These are phyloP conservation scores for Xylogone sp. DNA, from an alignment of 2,329 filamentous ascomycete species.

Conservation along the genomic window DNA sequence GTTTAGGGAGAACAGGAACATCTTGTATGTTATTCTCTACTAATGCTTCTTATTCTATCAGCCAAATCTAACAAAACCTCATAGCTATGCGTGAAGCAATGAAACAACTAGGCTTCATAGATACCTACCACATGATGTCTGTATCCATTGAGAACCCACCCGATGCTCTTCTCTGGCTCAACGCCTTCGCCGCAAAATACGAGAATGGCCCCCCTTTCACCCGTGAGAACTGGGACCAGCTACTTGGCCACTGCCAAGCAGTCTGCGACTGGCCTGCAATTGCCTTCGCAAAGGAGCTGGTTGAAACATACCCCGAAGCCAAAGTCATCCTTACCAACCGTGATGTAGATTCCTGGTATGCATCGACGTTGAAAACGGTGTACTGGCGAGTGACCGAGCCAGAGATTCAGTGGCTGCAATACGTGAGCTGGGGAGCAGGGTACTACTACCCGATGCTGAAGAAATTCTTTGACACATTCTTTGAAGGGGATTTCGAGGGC, in stretches of 20 bases:
- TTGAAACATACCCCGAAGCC: constrained; percentile 68
- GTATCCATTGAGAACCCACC: constrained; percentile 65
- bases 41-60: not conserved
- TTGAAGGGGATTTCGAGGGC: constrained; percentile 63
- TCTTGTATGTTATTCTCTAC: constrained; percentile 47
- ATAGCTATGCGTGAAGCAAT: constrained; percentile 61
- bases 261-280: constrained; percentile 68
- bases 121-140: constrained; percentile 73
- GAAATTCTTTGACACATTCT: constrained; percentile 67
- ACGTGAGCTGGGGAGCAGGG: constrained; percentile 60
- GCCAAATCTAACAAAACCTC: not conserved
- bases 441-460: constrained; percentile 68
- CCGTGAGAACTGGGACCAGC: constrained; percentile 65
- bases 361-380: constrained; percentile 63
- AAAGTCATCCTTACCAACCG: constrained; percentile 67
- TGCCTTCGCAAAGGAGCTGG: constrained; percentile 65
- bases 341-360: constrained; percentile 54
- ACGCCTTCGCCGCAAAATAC: constrained; percentile 61
- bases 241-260: constrained; percentile 62
- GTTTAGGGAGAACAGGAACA: constrained; percentile 67
- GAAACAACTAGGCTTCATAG: constrained; percentile 61
- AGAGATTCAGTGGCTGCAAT: constrained; percentile 51
- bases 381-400: constrained; percentile 64
- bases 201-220: constrained; percentile 58
- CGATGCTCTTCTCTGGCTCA: constrained; percentile 67